phyloP scores from a whole-genome alignment of 1,284 basidiomycete species.

The Cryptococcus sp. region DNA sequence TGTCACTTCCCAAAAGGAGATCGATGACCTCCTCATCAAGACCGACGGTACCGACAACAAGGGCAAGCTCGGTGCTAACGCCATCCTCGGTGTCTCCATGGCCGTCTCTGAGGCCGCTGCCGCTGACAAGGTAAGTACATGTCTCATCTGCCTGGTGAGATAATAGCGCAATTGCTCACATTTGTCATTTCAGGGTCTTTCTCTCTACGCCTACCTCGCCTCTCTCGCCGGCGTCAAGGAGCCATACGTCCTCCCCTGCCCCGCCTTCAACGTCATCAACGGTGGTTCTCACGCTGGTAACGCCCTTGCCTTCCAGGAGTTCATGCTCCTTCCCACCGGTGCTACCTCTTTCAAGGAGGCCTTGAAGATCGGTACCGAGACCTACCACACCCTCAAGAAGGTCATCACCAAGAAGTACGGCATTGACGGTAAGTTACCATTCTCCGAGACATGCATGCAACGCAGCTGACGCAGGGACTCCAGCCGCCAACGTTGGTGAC shows the following conservation, averaged over 20 bases:
- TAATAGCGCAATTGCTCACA: slow-evolving; percentile 3
- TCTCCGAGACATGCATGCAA: not conserved
- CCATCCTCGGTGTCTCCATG: slow-evolving; percentile 98
- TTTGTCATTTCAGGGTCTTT: slow-evolving; percentile 62
- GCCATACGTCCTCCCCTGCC: slow-evolving; percentile 87
- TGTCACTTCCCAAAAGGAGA: slow-evolving; percentile 91
- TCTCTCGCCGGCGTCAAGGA: slow-evolving; percentile 91
- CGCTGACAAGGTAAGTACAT: slow-evolving; percentile 66
- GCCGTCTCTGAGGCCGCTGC: slow-evolving; percentile 93
- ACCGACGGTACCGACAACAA: slow-evolving; percentile 98
- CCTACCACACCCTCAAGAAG: slow-evolving; percentile 98
- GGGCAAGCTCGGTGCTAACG: slow-evolving; percentile 98
- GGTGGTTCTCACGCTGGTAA: slow-evolving; percentile 99
- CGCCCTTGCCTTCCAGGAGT: slow-evolving; percentile 99
- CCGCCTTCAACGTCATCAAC: slow-evolving; percentile 99
- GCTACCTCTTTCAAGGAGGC: slow-evolving; percentile 91
- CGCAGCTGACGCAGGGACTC: not conserved
- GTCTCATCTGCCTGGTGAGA: not conserved
- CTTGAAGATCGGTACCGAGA: slow-evolving; percentile 98
- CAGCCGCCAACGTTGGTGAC: slow-evolving; percentile 98
- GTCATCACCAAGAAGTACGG: slow-evolving; percentile 99
- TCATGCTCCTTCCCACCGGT: slow-evolving; percentile 98
- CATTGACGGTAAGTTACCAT: slow-evolving; percentile 74
- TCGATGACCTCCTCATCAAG: slow-evolving; percentile 99
- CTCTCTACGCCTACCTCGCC: slow-evolving; percentile 96